Percentiles rank a stretch among this genome's conserved stretches.
Evolutionary conservation across 768 basidiomycete species (phyloP).

Genomic region (Crassisporium funariophilum): DNA sequence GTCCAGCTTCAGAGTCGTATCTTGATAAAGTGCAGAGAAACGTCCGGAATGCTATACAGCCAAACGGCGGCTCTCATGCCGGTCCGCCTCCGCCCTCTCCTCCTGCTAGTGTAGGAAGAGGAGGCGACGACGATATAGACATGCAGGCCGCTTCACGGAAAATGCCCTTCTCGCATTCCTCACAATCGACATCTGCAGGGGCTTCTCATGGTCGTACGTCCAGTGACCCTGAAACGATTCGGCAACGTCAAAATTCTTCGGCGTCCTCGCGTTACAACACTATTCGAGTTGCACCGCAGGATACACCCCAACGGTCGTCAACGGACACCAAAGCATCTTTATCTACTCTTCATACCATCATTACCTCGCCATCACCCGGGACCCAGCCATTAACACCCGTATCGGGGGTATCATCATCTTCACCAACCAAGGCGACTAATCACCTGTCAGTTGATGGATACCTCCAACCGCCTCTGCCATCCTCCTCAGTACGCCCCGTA

Average conservation of each 20-base stretch:
- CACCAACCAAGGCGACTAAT: conserved; percentile 22
- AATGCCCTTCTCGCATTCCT: conserved; percentile 15
- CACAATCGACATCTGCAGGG: conserved; percentile 8
- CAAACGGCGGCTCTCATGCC: conserved; percentile 21
- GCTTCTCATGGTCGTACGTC: background rate
- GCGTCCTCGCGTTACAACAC: conserved; percentile 1
- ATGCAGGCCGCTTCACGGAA: background rate
- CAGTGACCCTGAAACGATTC: no score
- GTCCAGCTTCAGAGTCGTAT: conserved; percentile 34
- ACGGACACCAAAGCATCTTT: conserved; percentile 49
- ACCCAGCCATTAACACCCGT: no score
- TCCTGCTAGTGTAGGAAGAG: conserved; percentile 36
- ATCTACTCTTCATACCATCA: conserved; percentile 26
- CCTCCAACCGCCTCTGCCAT: conserved; percentile 51
- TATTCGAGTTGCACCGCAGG: background rate
- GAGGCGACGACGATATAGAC: conserved; percentile 16
- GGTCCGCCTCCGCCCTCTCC: conserved; percentile 63
- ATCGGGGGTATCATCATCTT: no score
- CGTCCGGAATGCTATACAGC: conserved; percentile 31
- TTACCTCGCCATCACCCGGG: conserved; percentile 21
- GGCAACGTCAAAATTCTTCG: conserved; percentile 1
- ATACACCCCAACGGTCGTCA: conserved; percentile 47
- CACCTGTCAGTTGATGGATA: conserved; percentile 41
- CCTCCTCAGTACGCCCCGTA: conserved; percentile 40
- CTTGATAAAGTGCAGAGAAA: conserved; percentile 36